These are phyloP conservation scores for Lactarius trivialis DNA, from an alignment of 768 basidiomycete genomes.

Conservation along the genomic window DNA sequence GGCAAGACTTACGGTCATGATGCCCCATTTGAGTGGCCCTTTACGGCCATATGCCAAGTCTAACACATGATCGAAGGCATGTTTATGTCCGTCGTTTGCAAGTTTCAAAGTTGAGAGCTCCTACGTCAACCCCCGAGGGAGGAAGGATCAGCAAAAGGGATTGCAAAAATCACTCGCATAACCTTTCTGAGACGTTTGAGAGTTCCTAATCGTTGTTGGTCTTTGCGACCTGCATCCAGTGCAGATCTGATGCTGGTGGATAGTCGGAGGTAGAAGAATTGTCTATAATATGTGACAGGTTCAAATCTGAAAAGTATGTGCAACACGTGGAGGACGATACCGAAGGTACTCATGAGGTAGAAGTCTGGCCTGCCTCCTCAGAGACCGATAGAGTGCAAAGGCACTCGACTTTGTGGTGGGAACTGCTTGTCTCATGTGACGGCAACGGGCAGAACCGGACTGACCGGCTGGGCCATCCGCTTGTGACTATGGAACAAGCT, in stretches of 20 bases:
- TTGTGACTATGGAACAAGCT: neutral
- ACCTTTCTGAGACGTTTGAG: slow-evolving; percentile 50
- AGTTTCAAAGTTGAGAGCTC: slow-evolving; percentile 44
- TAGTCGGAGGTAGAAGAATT: slow-evolving; percentile 57
- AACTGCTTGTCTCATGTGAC: neutral
- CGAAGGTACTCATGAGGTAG: slow-evolving; percentile 44
- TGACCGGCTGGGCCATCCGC: neutral
- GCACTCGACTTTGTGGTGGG: slow-evolving; percentile 19
- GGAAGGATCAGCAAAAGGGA: slow-evolving; percentile 1
- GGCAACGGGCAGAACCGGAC: neutral
- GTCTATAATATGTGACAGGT: slow-evolving; percentile 34
- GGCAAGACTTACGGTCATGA: slow-evolving; percentile 48
- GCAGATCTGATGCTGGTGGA: slow-evolving; percentile 51
- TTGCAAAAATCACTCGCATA: neutral
- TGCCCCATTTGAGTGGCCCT: slow-evolving; percentile 62
- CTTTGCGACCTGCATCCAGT: slow-evolving; percentile 30
- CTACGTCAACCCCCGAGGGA: slow-evolving; percentile 31
- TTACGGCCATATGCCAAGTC: slow-evolving; percentile 71
- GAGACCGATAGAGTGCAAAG: slow-evolving; percentile 35
- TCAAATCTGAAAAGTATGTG: neutral
- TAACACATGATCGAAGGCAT: slow-evolving; percentile 52
- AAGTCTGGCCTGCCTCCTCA: slow-evolving; percentile 36
- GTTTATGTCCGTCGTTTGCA: slow-evolving; percentile 45
- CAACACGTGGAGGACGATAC: slow-evolving; percentile 25
- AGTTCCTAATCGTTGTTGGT: slow-evolving; percentile 34